phyloP scores from a whole-genome alignment of 1,284 basidiomycete genomes.

The Sporisorium iseilematis-ciliati region DNA sequence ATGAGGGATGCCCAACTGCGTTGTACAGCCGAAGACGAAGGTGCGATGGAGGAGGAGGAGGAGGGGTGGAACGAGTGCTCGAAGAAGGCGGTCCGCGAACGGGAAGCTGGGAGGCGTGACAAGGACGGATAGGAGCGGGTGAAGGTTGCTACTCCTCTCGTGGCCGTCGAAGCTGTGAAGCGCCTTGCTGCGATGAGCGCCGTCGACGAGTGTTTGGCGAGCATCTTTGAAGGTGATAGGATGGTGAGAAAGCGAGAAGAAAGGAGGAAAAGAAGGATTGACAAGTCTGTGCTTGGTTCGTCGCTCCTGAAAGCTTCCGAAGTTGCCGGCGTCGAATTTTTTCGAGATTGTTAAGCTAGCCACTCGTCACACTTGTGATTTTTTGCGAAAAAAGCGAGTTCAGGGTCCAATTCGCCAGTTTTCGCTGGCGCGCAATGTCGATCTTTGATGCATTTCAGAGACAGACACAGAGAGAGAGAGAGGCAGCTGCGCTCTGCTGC shows the following conservation, averaged over 20 bases:
- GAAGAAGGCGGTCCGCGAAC: slow-evolving; percentile 19
- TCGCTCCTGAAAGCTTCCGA: not conserved
- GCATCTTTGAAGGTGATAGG: slow-evolving; percentile 5
- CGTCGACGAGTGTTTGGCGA: not conserved
- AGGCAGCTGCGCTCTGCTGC: too few relatives aligned
- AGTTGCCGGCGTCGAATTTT: not conserved
- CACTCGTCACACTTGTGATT: too few relatives aligned
- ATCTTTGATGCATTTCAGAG: slow-evolving; percentile 3
- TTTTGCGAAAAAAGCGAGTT: not conserved
- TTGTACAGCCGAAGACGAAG: not conserved
- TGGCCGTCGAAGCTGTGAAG: not conserved
- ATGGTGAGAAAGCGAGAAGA: not conserved
- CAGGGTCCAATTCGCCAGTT: not conserved
- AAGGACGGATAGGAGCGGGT: slow-evolving; percentile 32
- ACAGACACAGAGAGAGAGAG: too few relatives aligned
- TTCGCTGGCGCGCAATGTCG: not conserved
- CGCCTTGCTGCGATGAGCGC: not conserved
- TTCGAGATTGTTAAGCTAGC: too few relatives aligned
- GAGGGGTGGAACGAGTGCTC: slow-evolving; percentile 27
- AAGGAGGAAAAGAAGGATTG: too few relatives aligned
- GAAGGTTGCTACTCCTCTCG: slow-evolving; percentile 23
- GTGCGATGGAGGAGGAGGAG: slow-evolving; percentile 11
- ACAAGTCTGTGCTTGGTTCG: too few relatives aligned
- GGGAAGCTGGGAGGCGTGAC: not conserved
- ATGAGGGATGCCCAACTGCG: not conserved